phyloP scores from a whole-genome alignment of 2,329 filamentous ascomycete species.

The Atkinsonella texensis region DNA sequence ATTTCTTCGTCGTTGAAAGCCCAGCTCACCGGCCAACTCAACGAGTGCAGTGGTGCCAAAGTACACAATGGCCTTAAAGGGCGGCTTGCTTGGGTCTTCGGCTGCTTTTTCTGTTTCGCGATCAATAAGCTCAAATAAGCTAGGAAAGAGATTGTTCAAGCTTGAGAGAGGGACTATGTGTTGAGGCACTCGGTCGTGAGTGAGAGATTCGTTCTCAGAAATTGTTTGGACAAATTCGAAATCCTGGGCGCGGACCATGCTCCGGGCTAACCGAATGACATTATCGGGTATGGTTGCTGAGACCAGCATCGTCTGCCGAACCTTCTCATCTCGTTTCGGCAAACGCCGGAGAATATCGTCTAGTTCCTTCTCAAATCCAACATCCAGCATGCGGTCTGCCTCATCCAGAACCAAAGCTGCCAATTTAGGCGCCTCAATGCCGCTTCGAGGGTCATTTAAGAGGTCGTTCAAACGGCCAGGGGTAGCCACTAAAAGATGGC shows the following conservation, averaged over 20 bases:
- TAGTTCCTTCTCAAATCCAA: conserved; percentile 64
- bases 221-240: conserved; percentile 93
- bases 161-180: conserved; percentile 54
- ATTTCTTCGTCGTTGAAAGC: conserved; percentile 26
- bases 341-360: conserved; percentile 47
- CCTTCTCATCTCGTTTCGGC: conserved; percentile 48
- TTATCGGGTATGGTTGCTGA: conserved; percentile 83
- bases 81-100: conserved; percentile 29
- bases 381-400: conserved; percentile 96
- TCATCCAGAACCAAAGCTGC: conserved; percentile 92
- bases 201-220: conserved; percentile 65
- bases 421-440: conserved; percentile 65
- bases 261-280: conserved; percentile 67
- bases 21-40: conserved; percentile 46
- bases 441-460: conserved; percentile 50
- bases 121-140: conserved; percentile 63
- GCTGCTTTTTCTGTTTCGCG: conserved; percentile 38
- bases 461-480: conserved; percentile 81
- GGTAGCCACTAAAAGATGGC: conserved; percentile 82
- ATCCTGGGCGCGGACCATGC: conserved; percentile 62
- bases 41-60: conserved; percentile 70
- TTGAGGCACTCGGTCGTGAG: conserved; percentile 77
- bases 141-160: conserved; percentile 65
- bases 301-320: conserved; percentile 86
- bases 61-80: conserved; percentile 96